Conservation (phyloP, 768 basidiomycete species). For the Kwoniella bestiolae region DNA sequence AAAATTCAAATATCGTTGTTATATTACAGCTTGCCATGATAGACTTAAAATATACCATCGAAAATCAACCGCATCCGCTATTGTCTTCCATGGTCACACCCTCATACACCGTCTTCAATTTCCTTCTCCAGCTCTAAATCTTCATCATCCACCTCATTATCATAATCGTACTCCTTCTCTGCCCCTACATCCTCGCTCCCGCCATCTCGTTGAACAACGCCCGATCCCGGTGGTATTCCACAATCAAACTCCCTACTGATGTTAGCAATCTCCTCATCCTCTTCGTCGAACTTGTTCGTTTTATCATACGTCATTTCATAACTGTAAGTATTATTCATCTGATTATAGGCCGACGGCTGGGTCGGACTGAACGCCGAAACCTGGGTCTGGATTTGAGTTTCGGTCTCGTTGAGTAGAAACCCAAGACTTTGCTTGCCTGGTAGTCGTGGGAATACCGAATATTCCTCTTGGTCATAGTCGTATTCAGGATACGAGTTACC, state of each 20-base stretch:
- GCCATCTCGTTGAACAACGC: not conserved
- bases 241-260: slow-evolving; percentile 7
- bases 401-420: not conserved
- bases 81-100: not conserved
- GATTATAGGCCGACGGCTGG: no score
- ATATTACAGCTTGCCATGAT: not conserved
- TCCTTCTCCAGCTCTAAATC: slow-evolving; percentile 3
- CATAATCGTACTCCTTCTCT: slow-evolving; percentile 2
- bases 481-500: not conserved
- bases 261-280: slow-evolving; percentile 1
- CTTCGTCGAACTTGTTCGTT: not conserved
- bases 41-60: not conserved
- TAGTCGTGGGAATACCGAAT: not conserved
- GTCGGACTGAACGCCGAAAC: no score
- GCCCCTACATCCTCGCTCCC: not conserved
- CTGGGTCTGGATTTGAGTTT: no score
- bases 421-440: not conserved
- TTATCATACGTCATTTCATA: not conserved
- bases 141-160: not conserved
- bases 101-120: not conserved
- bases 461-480: not conserved
- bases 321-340: no score
- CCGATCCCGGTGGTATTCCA: not conserved
- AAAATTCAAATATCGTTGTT: no score
- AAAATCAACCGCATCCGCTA: not conserved